Evolutionary conservation across 192 early-diverging fungal species (phyloP).

Genomic region (Backusella luteola): DNA sequence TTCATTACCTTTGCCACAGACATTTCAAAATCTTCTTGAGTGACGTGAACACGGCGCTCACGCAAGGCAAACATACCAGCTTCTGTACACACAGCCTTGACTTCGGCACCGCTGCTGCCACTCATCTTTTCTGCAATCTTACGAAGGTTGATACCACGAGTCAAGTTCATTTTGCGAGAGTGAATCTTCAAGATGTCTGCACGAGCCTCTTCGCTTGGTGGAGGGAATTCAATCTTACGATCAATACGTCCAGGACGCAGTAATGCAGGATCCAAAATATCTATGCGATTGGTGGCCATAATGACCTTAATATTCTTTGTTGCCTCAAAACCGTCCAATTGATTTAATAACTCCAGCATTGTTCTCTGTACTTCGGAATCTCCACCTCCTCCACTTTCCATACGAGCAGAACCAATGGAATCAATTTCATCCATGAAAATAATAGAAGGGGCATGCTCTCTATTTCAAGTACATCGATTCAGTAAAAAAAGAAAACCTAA

Average conservation of each 20-base stretch:
- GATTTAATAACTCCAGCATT: slow-evolving; percentile 88
- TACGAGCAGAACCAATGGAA: slow-evolving; percentile 85
- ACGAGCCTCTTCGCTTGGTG: slow-evolving; percentile 82
- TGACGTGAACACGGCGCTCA: slow-evolving; percentile 98
- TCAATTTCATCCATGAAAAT: slow-evolving; percentile 96
- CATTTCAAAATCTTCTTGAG: slow-evolving; percentile 99
- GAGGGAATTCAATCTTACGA: slow-evolving; percentile 90
- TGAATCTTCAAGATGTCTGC: slow-evolving; percentile 90
- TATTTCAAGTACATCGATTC: slow-evolving; percentile 10
- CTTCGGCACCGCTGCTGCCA: slow-evolving; percentile 85
- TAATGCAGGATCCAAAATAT: slow-evolving; percentile 86
- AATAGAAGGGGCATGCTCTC: slow-evolving; percentile 89
- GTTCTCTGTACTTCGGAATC: slow-evolving; percentile 91
- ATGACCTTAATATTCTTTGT: slow-evolving; percentile 91
- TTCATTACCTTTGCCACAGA: slow-evolving; percentile 99
- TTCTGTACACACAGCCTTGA: slow-evolving; percentile 87
- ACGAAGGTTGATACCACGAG: slow-evolving; percentile 85
- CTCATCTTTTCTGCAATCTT: slow-evolving; percentile 88
- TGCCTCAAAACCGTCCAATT: slow-evolving; percentile 87
- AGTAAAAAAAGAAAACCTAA: background rate
- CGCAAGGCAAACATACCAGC: slow-evolving; percentile 89
- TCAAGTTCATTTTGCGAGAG: slow-evolving; percentile 90
- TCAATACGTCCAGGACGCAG: slow-evolving; percentile 88
- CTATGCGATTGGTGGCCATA: slow-evolving; percentile 92
- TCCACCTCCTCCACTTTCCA: slow-evolving; percentile 73